Conservation (phyloP, 164 flowering plant genomes). For the Vitis cinerea region DNA sequence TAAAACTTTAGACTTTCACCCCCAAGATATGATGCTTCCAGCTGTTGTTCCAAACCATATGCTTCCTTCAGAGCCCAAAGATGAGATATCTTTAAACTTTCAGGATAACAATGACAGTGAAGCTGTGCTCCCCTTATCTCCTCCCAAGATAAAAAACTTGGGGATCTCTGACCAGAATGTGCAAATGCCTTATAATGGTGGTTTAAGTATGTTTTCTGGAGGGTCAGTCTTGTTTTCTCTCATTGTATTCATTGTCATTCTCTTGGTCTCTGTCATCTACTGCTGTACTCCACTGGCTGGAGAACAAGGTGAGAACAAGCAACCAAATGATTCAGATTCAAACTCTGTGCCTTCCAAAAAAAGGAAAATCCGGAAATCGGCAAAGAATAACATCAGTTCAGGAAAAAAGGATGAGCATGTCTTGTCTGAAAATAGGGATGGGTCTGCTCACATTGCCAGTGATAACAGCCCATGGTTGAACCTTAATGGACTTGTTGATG, state of each 20-base stretch:
- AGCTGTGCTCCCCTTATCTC: conserved; percentile 3
- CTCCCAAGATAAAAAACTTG: background rate
- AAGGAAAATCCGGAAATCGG: conserved; percentile 33
- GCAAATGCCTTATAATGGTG: conserved; percentile 3
- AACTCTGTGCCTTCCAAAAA: conserved; percentile 23
- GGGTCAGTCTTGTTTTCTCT: conserved; percentile 6
- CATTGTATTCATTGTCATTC: conserved; percentile 10
- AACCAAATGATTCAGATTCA: background rate
- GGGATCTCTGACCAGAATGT: conserved; percentile 4
- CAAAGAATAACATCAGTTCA: conserved; percentile 11
- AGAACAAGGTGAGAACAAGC: conserved; percentile 12
- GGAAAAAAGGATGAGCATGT: conserved; percentile 14
- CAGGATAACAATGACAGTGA: background rate
- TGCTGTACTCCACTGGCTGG: background rate
- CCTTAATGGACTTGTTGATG: conserved; percentile 25
- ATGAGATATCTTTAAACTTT: conserved; percentile 4
- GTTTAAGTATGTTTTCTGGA: conserved; percentile 1
- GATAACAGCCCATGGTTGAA: conserved; percentile 13
- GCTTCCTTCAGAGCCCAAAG: conserved; percentile 5
- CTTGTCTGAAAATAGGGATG: conserved; percentile 18
- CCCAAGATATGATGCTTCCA: background rate
- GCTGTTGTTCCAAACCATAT: conserved; percentile 9
- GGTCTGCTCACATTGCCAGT: conserved; percentile 5
- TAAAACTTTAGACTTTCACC: no score
- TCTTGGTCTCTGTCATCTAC: conserved; percentile 8